Evolutionary conservation across 2,329 filamentous ascomycete species (phyloP).

Genomic region (Emmonsia crescens): DNA sequence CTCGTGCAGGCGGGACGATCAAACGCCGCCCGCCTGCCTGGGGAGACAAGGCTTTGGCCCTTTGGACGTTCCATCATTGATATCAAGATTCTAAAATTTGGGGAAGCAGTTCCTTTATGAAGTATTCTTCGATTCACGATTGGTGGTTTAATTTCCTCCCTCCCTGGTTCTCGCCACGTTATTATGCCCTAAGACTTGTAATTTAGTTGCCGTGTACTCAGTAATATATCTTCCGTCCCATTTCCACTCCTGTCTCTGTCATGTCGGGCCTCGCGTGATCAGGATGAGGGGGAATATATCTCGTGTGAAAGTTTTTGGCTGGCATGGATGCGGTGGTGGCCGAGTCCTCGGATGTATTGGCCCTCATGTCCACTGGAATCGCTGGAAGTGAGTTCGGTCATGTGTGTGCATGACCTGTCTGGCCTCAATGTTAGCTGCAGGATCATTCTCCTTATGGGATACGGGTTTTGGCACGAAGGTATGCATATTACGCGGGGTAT

Average conservation of each 20-base stretch:
- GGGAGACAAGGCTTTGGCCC: background rate
- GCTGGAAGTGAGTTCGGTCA: background rate
- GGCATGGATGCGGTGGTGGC: background rate
- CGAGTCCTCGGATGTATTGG: background rate
- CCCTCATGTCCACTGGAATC: background rate
- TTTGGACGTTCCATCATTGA: background rate
- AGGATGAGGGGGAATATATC: background rate
- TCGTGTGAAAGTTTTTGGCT: background rate
- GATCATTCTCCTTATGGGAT: background rate
- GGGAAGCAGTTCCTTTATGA: background rate
- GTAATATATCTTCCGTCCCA: background rate
- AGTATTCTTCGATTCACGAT: background rate
- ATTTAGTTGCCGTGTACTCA: background rate
- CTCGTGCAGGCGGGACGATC: background rate
- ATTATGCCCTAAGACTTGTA: background rate
- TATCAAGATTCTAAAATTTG: no score
- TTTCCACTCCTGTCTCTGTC: background rate
- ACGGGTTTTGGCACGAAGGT: background rate
- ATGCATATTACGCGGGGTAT: background rate
- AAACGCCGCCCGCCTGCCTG: background rate
- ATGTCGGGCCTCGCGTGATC: background rate
- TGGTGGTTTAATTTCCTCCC: background rate
- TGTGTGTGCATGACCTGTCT: background rate
- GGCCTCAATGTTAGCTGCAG: background rate
- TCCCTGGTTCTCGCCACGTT: background rate